phyloP scores from a whole-genome alignment of 192 early-diverging fungal species.

The Podila minutissima region DNA sequence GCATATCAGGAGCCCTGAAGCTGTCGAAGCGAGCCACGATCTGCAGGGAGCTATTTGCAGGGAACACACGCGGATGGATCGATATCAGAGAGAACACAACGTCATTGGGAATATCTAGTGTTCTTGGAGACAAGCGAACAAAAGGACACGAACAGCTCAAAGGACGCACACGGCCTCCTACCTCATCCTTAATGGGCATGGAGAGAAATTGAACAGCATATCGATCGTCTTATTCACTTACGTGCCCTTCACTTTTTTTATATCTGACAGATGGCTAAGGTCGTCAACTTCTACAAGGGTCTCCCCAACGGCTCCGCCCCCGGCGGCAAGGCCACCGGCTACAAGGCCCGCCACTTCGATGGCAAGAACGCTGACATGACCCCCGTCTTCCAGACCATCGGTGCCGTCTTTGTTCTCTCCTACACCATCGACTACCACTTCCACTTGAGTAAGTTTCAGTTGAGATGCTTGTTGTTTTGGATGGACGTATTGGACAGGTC shows the following conservation, averaged over 20 bases:
- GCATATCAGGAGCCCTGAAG: not conserved
- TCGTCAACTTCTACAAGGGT: slow-evolving; percentile 79
- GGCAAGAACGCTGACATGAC: slow-evolving; percentile 75
- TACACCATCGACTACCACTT: slow-evolving; percentile 82
- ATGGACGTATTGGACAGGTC: too few species aligned
- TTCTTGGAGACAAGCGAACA: too few species aligned
- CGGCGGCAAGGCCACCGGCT: slow-evolving; percentile 66
- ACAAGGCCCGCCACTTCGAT: slow-evolving; percentile 78
- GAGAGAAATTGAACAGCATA: too few species aligned
- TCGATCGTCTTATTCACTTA: not conserved
- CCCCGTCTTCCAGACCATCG: slow-evolving; percentile 72
- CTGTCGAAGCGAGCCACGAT: too few species aligned
- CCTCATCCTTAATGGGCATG: too few species aligned
- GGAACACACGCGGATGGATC: too few species aligned
- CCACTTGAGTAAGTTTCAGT: slow-evolving; percentile 72
- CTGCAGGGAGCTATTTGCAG: too few species aligned
- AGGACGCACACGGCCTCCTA: too few species aligned
- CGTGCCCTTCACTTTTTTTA: not conserved
- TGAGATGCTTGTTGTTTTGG: not conserved
- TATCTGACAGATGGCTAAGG: slow-evolving; percentile 56
- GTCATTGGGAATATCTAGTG: too few species aligned
- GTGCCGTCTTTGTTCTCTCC: slow-evolving; percentile 61
- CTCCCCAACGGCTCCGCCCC: slow-evolving; percentile 75
- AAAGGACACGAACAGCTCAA: too few species aligned
- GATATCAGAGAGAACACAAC: too few species aligned